Conservation (phyloP, 2,329 filamentous ascomycete species). For the Escovopsis sp. region DNA sequence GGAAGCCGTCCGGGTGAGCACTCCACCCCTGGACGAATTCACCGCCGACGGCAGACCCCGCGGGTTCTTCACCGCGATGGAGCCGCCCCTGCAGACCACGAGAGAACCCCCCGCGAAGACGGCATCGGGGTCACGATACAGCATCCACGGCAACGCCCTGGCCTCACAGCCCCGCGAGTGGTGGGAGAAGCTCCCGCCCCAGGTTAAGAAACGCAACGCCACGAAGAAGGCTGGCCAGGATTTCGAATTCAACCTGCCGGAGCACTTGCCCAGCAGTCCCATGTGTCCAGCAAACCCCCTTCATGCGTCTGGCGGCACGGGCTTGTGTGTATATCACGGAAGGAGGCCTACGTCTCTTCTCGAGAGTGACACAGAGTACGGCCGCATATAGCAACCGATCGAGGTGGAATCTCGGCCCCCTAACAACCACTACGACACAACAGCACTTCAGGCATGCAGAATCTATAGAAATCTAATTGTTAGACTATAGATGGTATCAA, state of each 20-base stretch:
- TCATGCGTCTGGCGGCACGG: slow-evolving; percentile 29
- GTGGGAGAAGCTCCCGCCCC: slow-evolving; percentile 20
- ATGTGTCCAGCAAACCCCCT: slow-evolving; percentile 35
- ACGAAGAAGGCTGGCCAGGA: slow-evolving; percentile 4
- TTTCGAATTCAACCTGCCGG: slow-evolving; percentile 35
- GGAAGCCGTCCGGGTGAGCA: slow-evolving; percentile 35
- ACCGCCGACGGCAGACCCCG: slow-evolving; percentile 22
- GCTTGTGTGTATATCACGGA: slow-evolving; percentile 36
- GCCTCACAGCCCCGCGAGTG: slow-evolving; percentile 17
- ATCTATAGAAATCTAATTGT: background rate
- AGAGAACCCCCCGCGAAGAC: background rate
- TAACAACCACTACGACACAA: too few species aligned
- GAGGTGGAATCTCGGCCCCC: background rate
- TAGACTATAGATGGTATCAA: background rate
- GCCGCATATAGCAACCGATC: background rate
- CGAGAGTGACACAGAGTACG: slow-evolving; percentile 14
- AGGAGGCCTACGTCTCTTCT: slow-evolving; percentile 9
- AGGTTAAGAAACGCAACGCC: slow-evolving; percentile 9
- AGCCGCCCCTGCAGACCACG: slow-evolving; percentile 12
- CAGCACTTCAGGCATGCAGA: too few species aligned
- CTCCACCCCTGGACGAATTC: slow-evolving; percentile 28
- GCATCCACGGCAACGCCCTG: slow-evolving; percentile 11
- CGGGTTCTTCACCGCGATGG: slow-evolving; percentile 29
- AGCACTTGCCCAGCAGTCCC: slow-evolving; percentile 36
- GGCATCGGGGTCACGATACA: slow-evolving; percentile 7